Percentiles rank a stretch among this genome's conserved stretches.
Conservation (phyloP, 1,139 yeast genomes). For the Blastobotrys indianensis region DNA sequence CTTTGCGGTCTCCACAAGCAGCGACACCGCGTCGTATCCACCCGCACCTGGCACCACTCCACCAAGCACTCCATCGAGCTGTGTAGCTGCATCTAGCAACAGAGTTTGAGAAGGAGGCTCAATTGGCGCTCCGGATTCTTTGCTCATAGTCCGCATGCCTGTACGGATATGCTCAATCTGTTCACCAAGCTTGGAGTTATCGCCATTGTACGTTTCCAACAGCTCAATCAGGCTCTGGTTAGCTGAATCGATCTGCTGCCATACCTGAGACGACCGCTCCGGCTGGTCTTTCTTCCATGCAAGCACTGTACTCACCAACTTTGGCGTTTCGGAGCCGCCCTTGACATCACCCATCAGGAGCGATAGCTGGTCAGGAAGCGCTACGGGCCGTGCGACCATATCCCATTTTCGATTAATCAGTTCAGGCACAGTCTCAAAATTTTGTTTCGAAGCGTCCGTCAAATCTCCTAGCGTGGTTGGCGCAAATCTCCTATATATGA, state of each 20-base stretch:
- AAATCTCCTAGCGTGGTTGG: constrained; percentile 21
- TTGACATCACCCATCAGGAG: constrained; percentile 88
- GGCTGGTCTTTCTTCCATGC: constrained; percentile 59
- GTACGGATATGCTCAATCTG: constrained; percentile 45
- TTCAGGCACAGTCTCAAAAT: constrained; percentile 26
- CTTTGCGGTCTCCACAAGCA: constrained; percentile 52
- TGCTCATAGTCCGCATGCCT: constrained; percentile 54
- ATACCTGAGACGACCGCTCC: constrained; percentile 47
- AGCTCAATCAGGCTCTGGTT: constrained; percentile 52
- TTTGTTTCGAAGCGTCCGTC: constrained; percentile 8
- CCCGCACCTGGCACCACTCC: constrained; percentile 99
- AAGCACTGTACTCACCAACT: constrained; percentile 69
- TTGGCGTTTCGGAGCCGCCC: constrained; percentile 93
- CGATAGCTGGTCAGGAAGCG: constrained; percentile 60
- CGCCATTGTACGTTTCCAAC: constrained; percentile 29
- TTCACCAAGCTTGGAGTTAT: constrained; percentile 20
- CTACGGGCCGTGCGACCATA: constrained; percentile 46
- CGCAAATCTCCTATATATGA: constrained; percentile 66
- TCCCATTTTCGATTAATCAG: constrained; percentile 53
- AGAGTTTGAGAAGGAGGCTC: constrained; percentile 77
- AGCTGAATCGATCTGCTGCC: constrained; percentile 49
- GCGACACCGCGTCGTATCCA: constrained; percentile 86
- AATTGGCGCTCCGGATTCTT: constrained; percentile 69
- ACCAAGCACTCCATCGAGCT: constrained; percentile 70
- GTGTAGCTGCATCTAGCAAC: constrained; percentile 54